These are phyloP conservation scores for Xylaria digitata DNA, from an alignment of 2,329 filamentous ascomycete species.

Conservation along the genomic window DNA sequence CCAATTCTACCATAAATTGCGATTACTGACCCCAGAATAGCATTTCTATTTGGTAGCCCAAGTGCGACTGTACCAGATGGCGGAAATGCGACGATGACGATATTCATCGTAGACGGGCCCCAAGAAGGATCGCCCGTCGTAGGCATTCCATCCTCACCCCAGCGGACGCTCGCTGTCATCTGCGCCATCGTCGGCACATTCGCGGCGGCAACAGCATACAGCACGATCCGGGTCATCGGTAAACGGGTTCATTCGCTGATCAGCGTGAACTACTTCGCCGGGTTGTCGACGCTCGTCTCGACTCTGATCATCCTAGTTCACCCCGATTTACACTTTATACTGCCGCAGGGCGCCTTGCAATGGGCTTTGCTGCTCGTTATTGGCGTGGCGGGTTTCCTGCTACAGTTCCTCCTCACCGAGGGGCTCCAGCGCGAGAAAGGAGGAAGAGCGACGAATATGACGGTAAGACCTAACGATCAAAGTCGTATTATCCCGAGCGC, in stretches of 20 bases:
- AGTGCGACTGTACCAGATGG: conserved; percentile 19
- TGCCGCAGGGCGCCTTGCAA: conserved; percentile 53
- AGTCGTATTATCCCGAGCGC: not conserved
- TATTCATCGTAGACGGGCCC: conserved; percentile 32
- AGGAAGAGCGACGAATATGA: conserved; percentile 53
- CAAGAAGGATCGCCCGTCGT: conserved; percentile 38
- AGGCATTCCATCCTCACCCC: conserved; percentile 61
- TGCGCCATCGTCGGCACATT: conserved; percentile 76
- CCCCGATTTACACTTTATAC: conserved; percentile 56
- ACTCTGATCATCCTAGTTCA: conserved; percentile 65
- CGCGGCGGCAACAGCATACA: conserved; percentile 76
- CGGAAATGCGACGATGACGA: conserved; percentile 9
- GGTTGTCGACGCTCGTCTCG: conserved; percentile 73
- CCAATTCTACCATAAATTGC: no score
- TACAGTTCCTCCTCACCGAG: conserved; percentile 81
- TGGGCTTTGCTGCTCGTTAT: conserved; percentile 71
- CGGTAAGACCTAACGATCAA: conserved; percentile 40
- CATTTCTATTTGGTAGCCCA: conserved; percentile 62
- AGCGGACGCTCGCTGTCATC: conserved; percentile 73
- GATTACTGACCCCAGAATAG: conserved; percentile 26
- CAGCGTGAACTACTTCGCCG: conserved; percentile 81
- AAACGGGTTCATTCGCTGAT: conserved; percentile 79
- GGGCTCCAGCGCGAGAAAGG: conserved; percentile 76
- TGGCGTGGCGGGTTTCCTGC: conserved; percentile 77
- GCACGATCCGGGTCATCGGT: conserved; percentile 79